Evolutionary conservation across 805 yeast genomes (phyloP), one percentile per base, ranked within the genome.

Genomic region (Ogataea methylovora): DNA sequence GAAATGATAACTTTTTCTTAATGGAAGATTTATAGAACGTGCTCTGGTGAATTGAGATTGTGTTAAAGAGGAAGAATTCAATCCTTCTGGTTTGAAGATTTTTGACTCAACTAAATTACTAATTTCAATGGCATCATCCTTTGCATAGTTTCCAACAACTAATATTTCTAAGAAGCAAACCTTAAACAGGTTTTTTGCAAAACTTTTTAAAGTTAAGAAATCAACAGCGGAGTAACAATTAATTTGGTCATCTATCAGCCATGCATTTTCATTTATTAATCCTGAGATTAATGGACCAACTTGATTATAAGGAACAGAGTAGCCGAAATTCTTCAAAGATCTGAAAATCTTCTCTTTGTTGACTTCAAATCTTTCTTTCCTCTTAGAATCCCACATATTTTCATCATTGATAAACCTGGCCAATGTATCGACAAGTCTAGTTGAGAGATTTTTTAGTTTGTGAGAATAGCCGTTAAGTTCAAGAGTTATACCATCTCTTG

Each of bases 401-500:
- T 40, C 43, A 8, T 42, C 46, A 10, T 28, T 23, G 41, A 55
- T 54, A 44, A 79, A 83, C 4, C 49, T 49, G 17, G 63, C 53
- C 27, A 90, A 45, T 9, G 71, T 71, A 15, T 65, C 63, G 33
- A 85, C 55, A 18, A 88, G 73, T 37, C 76, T 69, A 31, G 70
- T 72, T 18, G 85, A 58, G 29, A 90, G 66, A 11, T 68, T 70
- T 14, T 72, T 68, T 30, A 86, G 61, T 49, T 90, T 90, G 55
- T 92, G 90, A 45, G 83, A 84, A 56, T 80, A 92, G 2, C 98
- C 98, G 26, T 69, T 64, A 16, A 86, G 64, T 31, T 73, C 73
- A 29, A 90, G 51, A 26, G 72, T 70, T 27, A 88, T 49, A 0
- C 96, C 95, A 44, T 79, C 86, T 41, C 80, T 70, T 36, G 80